These are phyloP conservation scores for Boletus edulis DNA, from an alignment of 768 basidiomycete genomes.

Conservation along the genomic window DNA sequence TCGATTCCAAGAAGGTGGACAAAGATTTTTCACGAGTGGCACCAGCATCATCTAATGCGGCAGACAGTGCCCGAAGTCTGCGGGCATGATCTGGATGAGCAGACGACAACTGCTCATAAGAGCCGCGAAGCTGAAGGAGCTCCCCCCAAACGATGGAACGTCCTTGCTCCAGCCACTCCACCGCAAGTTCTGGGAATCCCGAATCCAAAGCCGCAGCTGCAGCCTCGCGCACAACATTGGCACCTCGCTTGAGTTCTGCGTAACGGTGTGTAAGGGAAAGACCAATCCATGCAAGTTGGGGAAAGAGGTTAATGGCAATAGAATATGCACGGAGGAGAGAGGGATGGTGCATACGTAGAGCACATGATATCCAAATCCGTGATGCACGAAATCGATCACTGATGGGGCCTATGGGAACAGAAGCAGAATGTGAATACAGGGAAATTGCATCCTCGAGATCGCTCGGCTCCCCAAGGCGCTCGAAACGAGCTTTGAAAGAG, in stretches of 20 bases:
- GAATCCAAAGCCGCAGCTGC: constrained; percentile 20
- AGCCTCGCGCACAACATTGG: constrained; percentile 19
- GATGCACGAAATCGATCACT: constrained; percentile 4
- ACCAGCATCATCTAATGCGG: too few species aligned
- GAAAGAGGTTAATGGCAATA: constrained; percentile 17
- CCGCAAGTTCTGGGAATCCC: background rate
- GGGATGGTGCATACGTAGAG: background rate
- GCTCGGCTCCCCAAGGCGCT: too few species aligned
- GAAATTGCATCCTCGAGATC: background rate
- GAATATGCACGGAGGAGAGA: constrained; percentile 19
- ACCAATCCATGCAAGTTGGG: constrained; percentile 14
- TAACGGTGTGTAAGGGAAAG: constrained; percentile 17
- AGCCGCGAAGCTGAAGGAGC: constrained; percentile 12
- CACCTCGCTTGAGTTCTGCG: constrained; percentile 5
- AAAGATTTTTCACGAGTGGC: too few species aligned
- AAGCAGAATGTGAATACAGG: background rate
- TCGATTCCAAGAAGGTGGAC: too few species aligned
- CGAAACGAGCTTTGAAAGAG: too few species aligned
- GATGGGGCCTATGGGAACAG: too few species aligned
- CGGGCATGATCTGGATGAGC: background rate
- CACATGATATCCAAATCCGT: constrained; percentile 2
- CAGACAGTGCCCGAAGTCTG: too few species aligned
- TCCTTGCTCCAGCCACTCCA: constrained; percentile 18
- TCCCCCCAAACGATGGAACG: constrained; percentile 17
- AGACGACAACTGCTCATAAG: constrained; percentile 3